Evolutionary conservation across 352 stramenopile species (phyloP), one percentile per base, ranked within the genome.

Genomic region (Vaucheria bursata): DNA sequence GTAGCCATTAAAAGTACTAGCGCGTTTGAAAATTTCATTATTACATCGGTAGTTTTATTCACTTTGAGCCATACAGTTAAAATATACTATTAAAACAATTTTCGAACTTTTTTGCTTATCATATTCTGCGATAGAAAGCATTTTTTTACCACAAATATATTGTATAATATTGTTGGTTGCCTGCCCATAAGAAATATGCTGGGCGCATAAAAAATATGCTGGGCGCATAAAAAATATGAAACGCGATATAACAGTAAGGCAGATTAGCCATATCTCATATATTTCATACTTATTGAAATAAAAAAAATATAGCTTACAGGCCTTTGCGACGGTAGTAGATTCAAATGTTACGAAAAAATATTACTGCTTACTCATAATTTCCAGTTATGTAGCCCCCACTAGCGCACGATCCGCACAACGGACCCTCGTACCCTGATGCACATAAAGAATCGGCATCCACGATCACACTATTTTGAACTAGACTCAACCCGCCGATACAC

Each of bases 381-480:
- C 75, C 75, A 37, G 38, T 80, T 49, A 74, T 65, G 75, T 80
- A 80, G 45, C 49, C 72, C 67, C 76, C 45, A 29, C 70, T 70
- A 35, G 35, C 50, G 69, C 75, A 80, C 29, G 76, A 66, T 3
- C 6, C 65, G 31, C 65, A 72, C 12, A 72, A 8, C 6, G 65
- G 6, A 29, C 65, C 65, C 31, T 38, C 31, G 31, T 72, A 72
- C 3, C 65, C 65, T 4, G 4, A 29, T 2, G 36, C 65, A 38
- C 65, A 72, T 29, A 12, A 12, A 12, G 39, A 50, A 50, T 5
- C 39, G 39, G 39, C 39, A n/a, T n/a, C n/a, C n/a, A n/a, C n/a
- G n/a, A n/a, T n/a, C n/a, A n/a, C n/a, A n/a, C n/a, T n/a, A n/a
- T n/a, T n/a, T n/a, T n/a, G n/a, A n/a, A n/a, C n/a, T n/a, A n/a